Evolutionary conservation across 768 basidiomycete genomes (phyloP).

Genomic region (Paxillus ammoniavirescens): DNA sequence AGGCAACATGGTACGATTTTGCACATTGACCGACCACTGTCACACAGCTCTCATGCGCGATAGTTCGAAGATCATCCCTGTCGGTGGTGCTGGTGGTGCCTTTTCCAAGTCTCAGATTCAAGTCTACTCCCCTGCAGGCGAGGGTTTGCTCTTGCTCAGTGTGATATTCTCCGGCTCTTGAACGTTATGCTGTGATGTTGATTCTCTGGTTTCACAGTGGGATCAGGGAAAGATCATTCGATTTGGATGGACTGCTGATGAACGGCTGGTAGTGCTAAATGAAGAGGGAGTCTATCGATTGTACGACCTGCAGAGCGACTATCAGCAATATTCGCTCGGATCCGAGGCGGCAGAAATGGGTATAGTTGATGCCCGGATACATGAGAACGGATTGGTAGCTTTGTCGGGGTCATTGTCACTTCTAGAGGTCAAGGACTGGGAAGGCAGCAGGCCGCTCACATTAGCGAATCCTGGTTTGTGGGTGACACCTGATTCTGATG

Average conservation of each 20-base stretch:
- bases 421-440: conserved; percentile 89
- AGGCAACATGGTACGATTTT: neutral
- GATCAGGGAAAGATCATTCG: conserved; percentile 80
- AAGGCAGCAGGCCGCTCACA: conserved; percentile 68
- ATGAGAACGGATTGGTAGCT: conserved; percentile 86
- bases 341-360: conserved; percentile 80
- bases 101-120: conserved; percentile 81
- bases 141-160: conserved; percentile 63
- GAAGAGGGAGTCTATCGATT: conserved; percentile 91
- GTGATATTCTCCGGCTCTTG: conserved; percentile 45
- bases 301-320: conserved; percentile 85
- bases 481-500: conserved; percentile 6
- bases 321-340: conserved; percentile 82
- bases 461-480: conserved; percentile 73
- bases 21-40: neutral
- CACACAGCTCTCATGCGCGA: conserved; percentile 83
- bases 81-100: conserved; percentile 56
- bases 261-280: conserved; percentile 79
- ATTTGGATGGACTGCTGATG: conserved; percentile 84
- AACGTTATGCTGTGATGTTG: conserved; percentile 3
- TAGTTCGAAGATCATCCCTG: conserved; percentile 69
- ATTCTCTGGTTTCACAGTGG: conserved; percentile 59
- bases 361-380: conserved; percentile 80
- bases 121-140: conserved; percentile 84
- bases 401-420: conserved; percentile 73